phyloP scores from a whole-genome alignment of 2,329 filamentous ascomycete genomes.

The Madurella mycetomatis region DNA sequence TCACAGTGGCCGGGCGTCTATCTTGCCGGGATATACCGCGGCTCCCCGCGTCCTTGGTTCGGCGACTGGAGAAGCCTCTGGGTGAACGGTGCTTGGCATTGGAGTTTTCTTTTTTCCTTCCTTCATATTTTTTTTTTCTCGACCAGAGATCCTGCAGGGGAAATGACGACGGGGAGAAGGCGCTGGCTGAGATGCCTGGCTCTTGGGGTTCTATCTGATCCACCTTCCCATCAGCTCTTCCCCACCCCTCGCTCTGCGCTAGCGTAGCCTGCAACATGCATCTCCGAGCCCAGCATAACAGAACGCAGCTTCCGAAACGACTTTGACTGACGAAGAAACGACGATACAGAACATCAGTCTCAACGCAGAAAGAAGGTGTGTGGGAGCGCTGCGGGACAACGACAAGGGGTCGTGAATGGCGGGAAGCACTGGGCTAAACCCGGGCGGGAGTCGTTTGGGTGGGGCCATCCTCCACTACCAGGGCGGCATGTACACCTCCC shows the following conservation, averaged over 20 bases:
- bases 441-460: not conserved
- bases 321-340: too few relatives aligned
- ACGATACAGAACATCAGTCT: too few relatives aligned
- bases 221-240: too few relatives aligned
- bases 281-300: too few relatives aligned
- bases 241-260: too few relatives aligned
- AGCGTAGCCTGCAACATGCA: too few relatives aligned
- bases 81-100: too few relatives aligned
- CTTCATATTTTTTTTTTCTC: not conserved
- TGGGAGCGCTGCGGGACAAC: conserved; percentile 14
- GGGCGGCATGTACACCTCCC: conserved; percentile 9
- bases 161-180: conserved; percentile 10
- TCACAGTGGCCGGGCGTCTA: not conserved
- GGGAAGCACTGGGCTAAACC: conserved; percentile 5
- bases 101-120: too few relatives aligned
- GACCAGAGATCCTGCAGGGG: conserved; percentile 14
- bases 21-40: not conserved
- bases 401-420: conserved; percentile 22
- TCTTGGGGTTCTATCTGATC: not conserved
- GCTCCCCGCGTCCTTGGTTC: not conserved
- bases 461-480: not conserved
- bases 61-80: too few relatives aligned
- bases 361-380: conserved; percentile 3
- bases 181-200: conserved; percentile 4
- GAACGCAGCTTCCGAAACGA: too few relatives aligned